A percentile compares a stretch with the other conserved stretches of the same genome.
Evolutionary conservation across 257 asterid species (phyloP).

Genomic region (Solanum phureja): DNA sequence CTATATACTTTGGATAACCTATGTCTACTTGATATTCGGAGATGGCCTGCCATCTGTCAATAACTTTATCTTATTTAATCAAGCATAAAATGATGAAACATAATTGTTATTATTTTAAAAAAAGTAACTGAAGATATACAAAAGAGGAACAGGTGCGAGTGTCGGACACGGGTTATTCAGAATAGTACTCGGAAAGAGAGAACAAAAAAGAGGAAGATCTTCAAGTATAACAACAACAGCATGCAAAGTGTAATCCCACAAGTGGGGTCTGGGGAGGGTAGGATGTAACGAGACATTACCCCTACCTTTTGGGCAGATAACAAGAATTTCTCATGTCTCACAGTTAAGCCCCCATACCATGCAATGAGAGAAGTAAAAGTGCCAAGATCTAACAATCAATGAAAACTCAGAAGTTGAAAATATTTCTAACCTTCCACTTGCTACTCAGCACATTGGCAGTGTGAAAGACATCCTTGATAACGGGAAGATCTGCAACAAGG

Average conservation of each 20-base stretch:
- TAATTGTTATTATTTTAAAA: not conserved
- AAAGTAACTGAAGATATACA: not conserved
- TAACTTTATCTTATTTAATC: not conserved
- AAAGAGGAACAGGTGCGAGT: not conserved
- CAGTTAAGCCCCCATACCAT: not conserved
- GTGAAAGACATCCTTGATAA: constrained; percentile 66
- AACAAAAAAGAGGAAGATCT: not conserved
- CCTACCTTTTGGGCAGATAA: not conserved
- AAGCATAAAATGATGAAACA: not conserved
- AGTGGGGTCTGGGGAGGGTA: not conserved
- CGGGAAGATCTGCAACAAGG: constrained; percentile 48
- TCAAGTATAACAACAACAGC: not conserved
- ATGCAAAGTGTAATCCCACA: not conserved
- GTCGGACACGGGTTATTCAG: not conserved
- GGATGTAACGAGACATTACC: not conserved
- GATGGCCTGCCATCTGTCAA: not conserved
- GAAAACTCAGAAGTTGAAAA: not conserved
- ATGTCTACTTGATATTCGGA: not conserved
- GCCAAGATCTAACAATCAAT: not conserved
- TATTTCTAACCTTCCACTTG: constrained; percentile 73
- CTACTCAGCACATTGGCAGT: constrained; percentile 45
- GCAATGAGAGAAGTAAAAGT: not conserved
- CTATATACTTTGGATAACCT: not conserved
- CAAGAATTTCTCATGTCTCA: not conserved
- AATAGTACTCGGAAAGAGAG: not conserved